Percentiles rank a stretch among this genome's conserved stretches.
phyloP scores from a whole-genome alignment of 306 rosid species.

The Castanopsis chinensis region DNA sequence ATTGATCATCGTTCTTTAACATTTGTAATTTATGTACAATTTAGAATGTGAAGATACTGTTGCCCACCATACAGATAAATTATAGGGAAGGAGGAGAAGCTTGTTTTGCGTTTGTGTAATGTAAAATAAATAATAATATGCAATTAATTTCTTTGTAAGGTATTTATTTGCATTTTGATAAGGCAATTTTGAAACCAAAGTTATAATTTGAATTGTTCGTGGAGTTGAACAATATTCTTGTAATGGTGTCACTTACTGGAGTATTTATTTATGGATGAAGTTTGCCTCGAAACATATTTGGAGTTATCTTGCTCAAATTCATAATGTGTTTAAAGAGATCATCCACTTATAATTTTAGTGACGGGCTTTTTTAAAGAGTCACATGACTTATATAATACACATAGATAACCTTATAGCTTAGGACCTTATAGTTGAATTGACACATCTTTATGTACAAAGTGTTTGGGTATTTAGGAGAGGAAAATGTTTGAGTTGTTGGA shows the following conservation, averaged over 20 bases:
- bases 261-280: too few relatives aligned
- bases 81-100: constrained; percentile 20
- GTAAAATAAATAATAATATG: constrained; percentile 17
- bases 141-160: neutral
- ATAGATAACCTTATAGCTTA: too few relatives aligned
- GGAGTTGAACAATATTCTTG: too few relatives aligned
- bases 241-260: too few relatives aligned
- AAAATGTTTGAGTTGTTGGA: too few relatives aligned
- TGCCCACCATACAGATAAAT: constrained; percentile 5
- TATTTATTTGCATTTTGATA: neutral
- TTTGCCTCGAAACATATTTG: too few relatives aligned
- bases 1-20: neutral
- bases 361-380: too few relatives aligned
- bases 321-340: too few relatives aligned
- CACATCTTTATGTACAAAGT: rapidly evolving
- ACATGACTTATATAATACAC: too few relatives aligned
- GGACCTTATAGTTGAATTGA: too few relatives aligned
- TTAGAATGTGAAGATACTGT: constrained; percentile 19
- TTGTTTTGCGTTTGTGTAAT: constrained; percentile 11
- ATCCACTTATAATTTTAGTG: too few relatives aligned
- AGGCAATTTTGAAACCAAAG: neutral
- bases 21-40: constrained; percentile 36
- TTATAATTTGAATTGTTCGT: neutral
- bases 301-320: too few relatives aligned
- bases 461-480: rapidly evolving